phyloP scores from a whole-genome alignment of 768 basidiomycete species.

The Tephrocybe rancida region DNA sequence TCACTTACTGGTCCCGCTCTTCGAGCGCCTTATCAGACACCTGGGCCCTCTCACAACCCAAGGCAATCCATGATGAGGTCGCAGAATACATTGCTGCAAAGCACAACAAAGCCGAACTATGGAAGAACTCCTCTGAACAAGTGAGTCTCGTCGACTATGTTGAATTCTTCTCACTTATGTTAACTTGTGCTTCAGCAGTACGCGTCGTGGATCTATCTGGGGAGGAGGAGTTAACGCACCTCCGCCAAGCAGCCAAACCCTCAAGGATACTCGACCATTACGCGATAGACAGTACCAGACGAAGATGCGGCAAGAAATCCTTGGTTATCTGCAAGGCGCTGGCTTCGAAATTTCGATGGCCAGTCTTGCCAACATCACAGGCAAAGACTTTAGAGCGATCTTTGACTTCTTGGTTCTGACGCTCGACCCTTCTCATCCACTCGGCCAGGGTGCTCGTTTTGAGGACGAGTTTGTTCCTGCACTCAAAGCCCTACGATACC shows the following conservation, averaged over 20 bases:
- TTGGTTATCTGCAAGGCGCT: conserved; percentile 64
- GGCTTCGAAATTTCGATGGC: conserved; percentile 70
- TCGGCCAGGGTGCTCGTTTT: conserved; percentile 47
- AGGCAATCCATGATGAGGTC: conserved; percentile 72
- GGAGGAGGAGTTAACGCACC: conserved; percentile 51
- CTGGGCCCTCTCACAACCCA: conserved; percentile 50
- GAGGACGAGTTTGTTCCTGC: conserved; percentile 86
- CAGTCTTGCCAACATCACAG: conserved; percentile 76
- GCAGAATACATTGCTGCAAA: conserved; percentile 69
- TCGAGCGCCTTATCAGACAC: conserved; percentile 52
- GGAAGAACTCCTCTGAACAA: conserved; percentile 77
- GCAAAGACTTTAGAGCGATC: conserved; percentile 84
- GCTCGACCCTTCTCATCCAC: conserved; percentile 72
- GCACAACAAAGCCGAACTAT: conserved; percentile 64
- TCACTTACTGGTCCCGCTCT: conserved; percentile 79
- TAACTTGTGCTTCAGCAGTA: conserved; percentile 45
- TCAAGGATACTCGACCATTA: conserved; percentile 78
- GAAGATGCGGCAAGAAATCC: conserved; percentile 79
- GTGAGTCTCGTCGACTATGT: conserved; percentile 39
- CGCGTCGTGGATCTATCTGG: conserved; percentile 80
- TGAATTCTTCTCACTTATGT: background rate
- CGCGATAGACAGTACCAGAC: conserved; percentile 75
- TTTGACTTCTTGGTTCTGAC: conserved; percentile 76
- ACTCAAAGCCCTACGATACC: conserved; percentile 79
- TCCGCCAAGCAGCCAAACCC: conserved; percentile 52